Evolutionary conservation across 2,329 filamentous ascomycete species (phyloP).

Genomic region (Chalaropsis ovoidea): DNA sequence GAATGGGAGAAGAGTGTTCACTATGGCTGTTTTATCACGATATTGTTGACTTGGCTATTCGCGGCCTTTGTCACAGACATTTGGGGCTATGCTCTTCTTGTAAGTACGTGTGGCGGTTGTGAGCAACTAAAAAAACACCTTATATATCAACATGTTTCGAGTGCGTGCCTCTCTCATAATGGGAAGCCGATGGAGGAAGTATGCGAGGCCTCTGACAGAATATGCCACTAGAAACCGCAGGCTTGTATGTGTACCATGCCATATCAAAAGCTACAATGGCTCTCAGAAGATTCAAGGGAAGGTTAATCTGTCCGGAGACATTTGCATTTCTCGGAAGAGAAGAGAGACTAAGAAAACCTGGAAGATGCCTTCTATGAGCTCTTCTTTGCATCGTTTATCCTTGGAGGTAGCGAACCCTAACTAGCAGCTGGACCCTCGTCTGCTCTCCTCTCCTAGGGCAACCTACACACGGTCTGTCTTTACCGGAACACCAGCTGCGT

Average conservation of each 20-base stretch:
- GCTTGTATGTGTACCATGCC: conserved; percentile 4
- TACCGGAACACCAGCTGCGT: no score
- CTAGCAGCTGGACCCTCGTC: no score
- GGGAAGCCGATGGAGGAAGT: background rate
- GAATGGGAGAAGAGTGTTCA: background rate
- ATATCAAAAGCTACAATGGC: background rate
- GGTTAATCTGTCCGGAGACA: background rate
- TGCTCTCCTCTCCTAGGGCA: no score
- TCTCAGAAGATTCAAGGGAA: background rate
- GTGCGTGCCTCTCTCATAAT: background rate
- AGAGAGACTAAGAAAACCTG: background rate
- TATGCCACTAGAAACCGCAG: background rate
- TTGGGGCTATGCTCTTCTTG: background rate
- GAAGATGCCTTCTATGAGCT: background rate
- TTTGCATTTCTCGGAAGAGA: background rate
- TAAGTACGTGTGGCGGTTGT: background rate
- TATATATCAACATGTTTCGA: background rate
- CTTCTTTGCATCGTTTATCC: background rate
- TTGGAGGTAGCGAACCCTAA: background rate
- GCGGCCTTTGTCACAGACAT: background rate
- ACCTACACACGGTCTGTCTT: background rate
- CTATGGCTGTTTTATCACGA: background rate
- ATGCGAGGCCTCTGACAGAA: background rate
- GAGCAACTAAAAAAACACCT: background rate
- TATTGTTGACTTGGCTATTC: background rate